Evolutionary conservation across 2,329 filamentous ascomycete genomes (phyloP).

Genomic region (Malbranchea cinnamomea): DNA sequence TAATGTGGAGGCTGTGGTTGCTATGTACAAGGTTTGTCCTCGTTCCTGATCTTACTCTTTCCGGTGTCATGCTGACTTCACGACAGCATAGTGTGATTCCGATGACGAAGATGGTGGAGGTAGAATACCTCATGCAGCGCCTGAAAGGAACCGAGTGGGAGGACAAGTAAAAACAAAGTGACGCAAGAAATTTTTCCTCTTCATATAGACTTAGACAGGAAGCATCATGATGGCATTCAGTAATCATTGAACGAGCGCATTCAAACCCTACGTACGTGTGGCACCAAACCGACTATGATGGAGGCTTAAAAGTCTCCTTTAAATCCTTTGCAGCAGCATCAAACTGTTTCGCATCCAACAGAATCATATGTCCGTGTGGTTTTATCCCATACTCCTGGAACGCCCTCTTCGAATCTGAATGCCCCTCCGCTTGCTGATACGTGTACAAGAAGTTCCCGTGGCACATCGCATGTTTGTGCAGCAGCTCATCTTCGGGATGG

Average conservation of each 20-base stretch:
- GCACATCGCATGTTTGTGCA: constrained; percentile 60
- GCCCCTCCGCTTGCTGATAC: constrained; percentile 59
- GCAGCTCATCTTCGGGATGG: constrained; percentile 85
- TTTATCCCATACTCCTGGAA: constrained; percentile 89
- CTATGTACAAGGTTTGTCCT: constrained; percentile 56
- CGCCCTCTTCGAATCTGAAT: constrained; percentile 79
- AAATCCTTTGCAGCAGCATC: constrained; percentile 61
- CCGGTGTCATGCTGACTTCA: constrained; percentile 8
- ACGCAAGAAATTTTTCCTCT: constrained; percentile 9
- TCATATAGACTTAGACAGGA: constrained; percentile 6
- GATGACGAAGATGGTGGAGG: constrained; percentile 93
- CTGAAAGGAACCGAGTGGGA: constrained; percentile 43
- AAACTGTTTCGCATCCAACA: constrained; percentile 71
- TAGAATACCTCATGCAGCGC: constrained; percentile 94
- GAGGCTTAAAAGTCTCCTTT: constrained; percentile 52
- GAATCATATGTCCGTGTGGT: constrained; percentile 67
- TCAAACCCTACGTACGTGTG: too few species aligned
- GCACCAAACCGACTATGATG: constrained; percentile 26
- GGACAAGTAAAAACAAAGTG: constrained; percentile 10
- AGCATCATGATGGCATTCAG: too few species aligned
- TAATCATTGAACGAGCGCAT: too few species aligned
- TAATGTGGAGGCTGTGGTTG: constrained; percentile 76
- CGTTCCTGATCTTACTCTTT: not conserved
- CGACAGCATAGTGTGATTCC: constrained; percentile 67
- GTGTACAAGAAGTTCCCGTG: constrained; percentile 61